phyloP scores from a whole-genome alignment of 331 rosid species.

The Cydonia oblonga region DNA sequence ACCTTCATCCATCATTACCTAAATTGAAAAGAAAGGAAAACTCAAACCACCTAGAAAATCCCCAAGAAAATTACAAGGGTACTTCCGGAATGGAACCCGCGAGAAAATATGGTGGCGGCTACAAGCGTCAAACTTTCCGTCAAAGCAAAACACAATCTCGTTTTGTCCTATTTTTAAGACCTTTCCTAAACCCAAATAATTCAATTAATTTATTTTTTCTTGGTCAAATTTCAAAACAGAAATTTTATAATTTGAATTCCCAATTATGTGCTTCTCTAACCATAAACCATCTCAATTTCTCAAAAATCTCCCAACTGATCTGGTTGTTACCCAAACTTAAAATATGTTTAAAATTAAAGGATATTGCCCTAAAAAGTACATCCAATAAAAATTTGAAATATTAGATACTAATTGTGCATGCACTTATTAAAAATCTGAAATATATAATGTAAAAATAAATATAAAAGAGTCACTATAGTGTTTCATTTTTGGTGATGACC shows the following conservation, averaged over 20 bases:
- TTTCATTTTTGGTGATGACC: no score
- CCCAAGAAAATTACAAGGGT: not conserved
- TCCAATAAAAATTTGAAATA: no score
- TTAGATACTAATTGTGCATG: no score
- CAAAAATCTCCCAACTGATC: not conserved
- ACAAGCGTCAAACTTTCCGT: slow-evolving; percentile 25
- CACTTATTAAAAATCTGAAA: no score
- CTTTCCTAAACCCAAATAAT: not conserved
- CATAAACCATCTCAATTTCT: not conserved
- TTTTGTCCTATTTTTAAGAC: not conserved
- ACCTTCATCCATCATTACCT: not conserved
- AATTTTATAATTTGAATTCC: not conserved
- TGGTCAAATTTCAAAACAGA: not conserved
- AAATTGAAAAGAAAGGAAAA: not conserved
- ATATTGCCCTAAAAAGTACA: not conserved
- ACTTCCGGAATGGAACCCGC: not conserved
- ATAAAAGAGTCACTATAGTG: no score
- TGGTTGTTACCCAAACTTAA: not conserved
- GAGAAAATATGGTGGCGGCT: not conserved
- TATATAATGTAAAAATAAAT: no score
- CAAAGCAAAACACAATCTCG: slow-evolving; percentile 6
- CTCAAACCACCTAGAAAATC: not conserved
- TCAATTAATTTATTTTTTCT: not conserved
- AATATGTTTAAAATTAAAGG: not conserved
- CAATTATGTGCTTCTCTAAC: not conserved